Base-by-base conservation (phyloP, 345 rosid genomes). In the Erodium maritimum region DNA sequence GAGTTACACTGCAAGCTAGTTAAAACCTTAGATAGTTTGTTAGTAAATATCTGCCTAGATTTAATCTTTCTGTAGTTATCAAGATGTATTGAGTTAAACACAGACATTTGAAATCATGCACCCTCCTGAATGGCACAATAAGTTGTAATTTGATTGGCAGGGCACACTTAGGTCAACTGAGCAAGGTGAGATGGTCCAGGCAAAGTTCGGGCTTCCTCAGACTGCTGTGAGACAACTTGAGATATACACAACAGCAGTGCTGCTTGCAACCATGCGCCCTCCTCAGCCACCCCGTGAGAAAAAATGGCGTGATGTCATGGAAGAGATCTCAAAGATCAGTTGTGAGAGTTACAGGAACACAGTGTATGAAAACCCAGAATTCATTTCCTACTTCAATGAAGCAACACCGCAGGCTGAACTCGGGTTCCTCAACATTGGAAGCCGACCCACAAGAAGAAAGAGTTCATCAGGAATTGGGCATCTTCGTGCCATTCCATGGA, bases 151-250 rank as follows among this genome's bases (percentile, higher is more conserved):
- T 25, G 7, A 25, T 25, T 25, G 33, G 33, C 76, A 88, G 97
- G 96, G 98, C 13, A 84, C 98, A 29, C 80, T 91, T 29, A 76
- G 98, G 57, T 91, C 98, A 5, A 91, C 98, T 16, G 98, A 91
- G 76, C 98, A 91, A 84, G 98, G 96, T 62, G 98, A 91, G 79
- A 91, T 91, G 98, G 96, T 91, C 61, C 96, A 91, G 69, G 98
- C 98, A 29, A 91, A 91, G 76, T 91, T 91, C 69, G 98, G 98
- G 52, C 75, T 91, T 71, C 89, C 98, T 23, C 88, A 79, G 65
- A 88, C 93, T 0, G 96, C 98, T 8, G 87, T 88, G 42, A 82
- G 98, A 55, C 98, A 91, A 63, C 79, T 91, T 29, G 98, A 91
- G 77, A 82, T 91, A 69, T 91, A 82, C 81, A 91, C 98, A 61